Base-by-base conservation (phyloP, 164 flowering plant species). In the Stephania yunnanensis region DNA sequence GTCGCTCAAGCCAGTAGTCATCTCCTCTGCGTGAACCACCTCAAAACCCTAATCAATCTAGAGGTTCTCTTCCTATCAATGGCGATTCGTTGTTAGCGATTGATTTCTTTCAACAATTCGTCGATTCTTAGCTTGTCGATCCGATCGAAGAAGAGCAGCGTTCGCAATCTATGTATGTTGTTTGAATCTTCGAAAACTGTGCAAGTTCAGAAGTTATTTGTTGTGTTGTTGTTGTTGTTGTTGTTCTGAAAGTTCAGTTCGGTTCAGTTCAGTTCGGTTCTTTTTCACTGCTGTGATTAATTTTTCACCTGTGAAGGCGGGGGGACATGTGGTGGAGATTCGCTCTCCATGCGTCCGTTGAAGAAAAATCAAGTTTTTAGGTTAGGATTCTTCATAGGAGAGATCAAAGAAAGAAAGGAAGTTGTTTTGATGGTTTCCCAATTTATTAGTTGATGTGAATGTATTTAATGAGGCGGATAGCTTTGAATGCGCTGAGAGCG, bases 401-500 rank as follows among this genome's bases (percentile, higher is more conserved):
- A 25, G 25, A 25, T 25, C 25, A 25, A 25, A 25, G 25, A 48
- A 48, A 48, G 12, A 58, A 61, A 15, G 19, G 22, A 61, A 61
- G 22, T 61, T 61, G 65, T 6, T 61, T 63, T 19, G 4, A 36
- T 36, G 42, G 42, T 36, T 63, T 11, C 20, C 31, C 42, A 36
- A 10, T 8, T 64, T 64, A 44, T 63, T 61, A 0, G 13, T 64
- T 9, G n/a, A 12, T 20, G 6, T n/a, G 72, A 55, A 75, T n/a
- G 72, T 42, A 75, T 17, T 75, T 36, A 75, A 75, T 68, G 55
- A n/a, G 50, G 50, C 52, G 45, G 64, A 12, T n/a, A 25, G 74
- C 78, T 65, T 76, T 71, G 29, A 71, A 76, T 64, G 78, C 65
- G 31, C 30, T 19, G 67, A 73, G 6, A 22, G 50, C 31, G 75